Evolutionary conservation across 495 filamentous ascomycete species (phyloP), one percentile per base, ranked within the genome.

Genomic region (Trichoderma erinaceum): DNA sequence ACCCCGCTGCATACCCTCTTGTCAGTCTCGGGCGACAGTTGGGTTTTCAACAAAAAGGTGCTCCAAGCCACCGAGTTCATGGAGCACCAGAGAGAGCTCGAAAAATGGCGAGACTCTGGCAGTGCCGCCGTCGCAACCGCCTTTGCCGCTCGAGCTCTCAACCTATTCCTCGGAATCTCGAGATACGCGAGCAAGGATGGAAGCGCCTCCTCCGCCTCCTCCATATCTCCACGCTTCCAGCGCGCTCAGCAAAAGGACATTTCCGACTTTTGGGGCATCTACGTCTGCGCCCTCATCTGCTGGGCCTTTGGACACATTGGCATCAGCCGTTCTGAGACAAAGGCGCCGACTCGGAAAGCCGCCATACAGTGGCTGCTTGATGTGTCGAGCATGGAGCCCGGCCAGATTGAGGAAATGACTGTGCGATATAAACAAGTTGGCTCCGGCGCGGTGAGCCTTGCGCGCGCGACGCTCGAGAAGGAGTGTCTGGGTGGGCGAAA

Each of bases 301-400:
- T 83, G 81, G 81, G 78, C 81, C 15, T 76, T 76, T 66, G 72
- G 84, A 82, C 75, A 86, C 86, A 68, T 58, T 66, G 21, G 68
- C 77, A 64, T 69, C 68, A 63, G 73, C 67, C 83, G 74, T 27
- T 79, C 21, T 2, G 41, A 50, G 27, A 12, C 23, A 10, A 50
- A 75, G 1, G 68, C 58, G 67, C 78, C 73, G 69, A 79, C 74
- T 23, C 83, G 75, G 64, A 84, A 77, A 61, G 79, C 77, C 1
- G 86, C 78, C 74, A 81, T 65, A 6, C 35, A 32, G 77, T 71
- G 83, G 80, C 67, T 88, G 81, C 50, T 87, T 87, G 71, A 86
- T 83, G 83, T 95, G 87, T 83, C 94, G 88, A 73, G 90, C 73
- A 61, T 75, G 65, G 67, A 68, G 50, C 67, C 70, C n/a, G 46